Conservation (phyloP, 331 rosid species). For the Quercus phellos region DNA sequence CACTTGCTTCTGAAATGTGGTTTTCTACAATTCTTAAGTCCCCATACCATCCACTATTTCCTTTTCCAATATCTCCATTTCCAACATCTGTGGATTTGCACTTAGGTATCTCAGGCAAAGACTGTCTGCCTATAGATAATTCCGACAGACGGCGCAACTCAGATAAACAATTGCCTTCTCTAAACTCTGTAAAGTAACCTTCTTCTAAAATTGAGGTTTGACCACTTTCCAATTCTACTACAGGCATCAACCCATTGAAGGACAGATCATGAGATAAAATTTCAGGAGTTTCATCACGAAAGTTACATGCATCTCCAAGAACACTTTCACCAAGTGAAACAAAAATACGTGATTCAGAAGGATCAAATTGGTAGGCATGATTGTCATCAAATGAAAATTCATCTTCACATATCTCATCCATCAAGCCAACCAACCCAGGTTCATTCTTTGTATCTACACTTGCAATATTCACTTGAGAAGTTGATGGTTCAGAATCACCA, state of each 20-base stretch:
- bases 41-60: slow-evolving; percentile 73
- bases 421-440: slow-evolving; percentile 50
- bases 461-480: slow-evolving; percentile 40
- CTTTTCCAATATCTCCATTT: slow-evolving; percentile 46
- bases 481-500: slow-evolving; percentile 31
- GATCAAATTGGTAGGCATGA: slow-evolving; percentile 32
- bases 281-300: slow-evolving; percentile 40
- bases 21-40: slow-evolving; percentile 58
- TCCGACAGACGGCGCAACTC: slow-evolving; percentile 51
- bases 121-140: slow-evolving; percentile 44
- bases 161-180: slow-evolving; percentile 68
- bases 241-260: slow-evolving; percentile 39
- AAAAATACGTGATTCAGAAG: slow-evolving; percentile 34
- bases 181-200: slow-evolving; percentile 54
- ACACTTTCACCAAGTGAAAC: slow-evolving; percentile 43
- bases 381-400: slow-evolving; percentile 51
- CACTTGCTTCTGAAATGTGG: slow-evolving; percentile 54
- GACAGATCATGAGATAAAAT: slow-evolving; percentile 31
- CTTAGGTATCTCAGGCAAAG: slow-evolving; percentile 36
- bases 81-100: slow-evolving; percentile 31
- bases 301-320: slow-evolving; percentile 33
- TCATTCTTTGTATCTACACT: slow-evolving; percentile 32
- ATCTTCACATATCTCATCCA: slow-evolving; percentile 89
- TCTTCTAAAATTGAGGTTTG: slow-evolving; percentile 47
- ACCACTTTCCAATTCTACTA: slow-evolving; percentile 41